Base-by-base conservation (phyloP, 129 eudicot species). In the Centella asiatica region DNA sequence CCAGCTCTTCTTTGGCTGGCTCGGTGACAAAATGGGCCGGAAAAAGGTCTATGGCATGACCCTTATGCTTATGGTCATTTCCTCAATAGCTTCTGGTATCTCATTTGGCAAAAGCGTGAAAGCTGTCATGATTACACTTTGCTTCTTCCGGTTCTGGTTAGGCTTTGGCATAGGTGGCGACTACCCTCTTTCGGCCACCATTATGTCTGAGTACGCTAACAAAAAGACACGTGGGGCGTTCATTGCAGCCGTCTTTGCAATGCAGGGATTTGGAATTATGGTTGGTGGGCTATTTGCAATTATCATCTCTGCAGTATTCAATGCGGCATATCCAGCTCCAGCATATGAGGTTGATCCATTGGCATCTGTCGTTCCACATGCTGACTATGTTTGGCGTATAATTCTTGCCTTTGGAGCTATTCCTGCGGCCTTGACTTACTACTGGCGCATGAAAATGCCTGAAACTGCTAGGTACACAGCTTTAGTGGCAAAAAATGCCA, bases 401-500 rank as follows among this genome's bases (percentile, higher is more conserved):
- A 51, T 81, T n/a, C 63, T 81, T 0, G 77, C 77, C 83, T 77
- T 77, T 26, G 87, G 87, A 4, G 87, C 87, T 26, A 17, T 81
- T 2, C 87, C 87, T 2, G 87, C 83, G 0, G 77, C 68, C 2
- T 0, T 81, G 52, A 81, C 87, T 0, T 81, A 53, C 48, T 81
- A 81, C 52, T 74, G 76, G 75, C 72, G 85, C 14, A 80, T 80
- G 85, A 71, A 71, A 53, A 80, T 80, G 85, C 85, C 85, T 1
- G 87, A 81, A 49, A 81, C 87, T 18, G 87, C 87, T 0, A 72
- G 86, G 25, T 80, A 80, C 69, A 81, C 87, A 1, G 87, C 87
- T 36, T 32, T 81, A n/a, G 87, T 81, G 0, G 83, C 87, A 0
- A 73, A 73, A 29, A 81, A 81, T 31, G 80, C 87, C 0, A 65